Evolutionary conservation across 2,329 filamentous ascomycete species (phyloP).

Genomic region (Alternaria sp.): DNA sequence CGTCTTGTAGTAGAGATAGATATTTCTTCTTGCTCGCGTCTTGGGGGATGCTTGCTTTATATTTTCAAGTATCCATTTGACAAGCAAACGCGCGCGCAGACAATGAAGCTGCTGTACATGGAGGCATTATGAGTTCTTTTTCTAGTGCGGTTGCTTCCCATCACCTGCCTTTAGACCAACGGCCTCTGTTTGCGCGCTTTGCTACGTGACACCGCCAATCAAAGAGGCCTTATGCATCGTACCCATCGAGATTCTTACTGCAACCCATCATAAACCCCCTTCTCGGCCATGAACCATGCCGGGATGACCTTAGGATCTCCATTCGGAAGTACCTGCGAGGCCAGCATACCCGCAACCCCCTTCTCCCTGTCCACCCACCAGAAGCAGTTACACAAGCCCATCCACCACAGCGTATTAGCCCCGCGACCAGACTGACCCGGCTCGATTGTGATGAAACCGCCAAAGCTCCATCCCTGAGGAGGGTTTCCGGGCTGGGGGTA

Average conservation of each 20-base stretch:
- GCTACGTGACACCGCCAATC: not conserved
- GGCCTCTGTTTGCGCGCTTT: not conserved
- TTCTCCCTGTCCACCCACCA: conserved; percentile 70
- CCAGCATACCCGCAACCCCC: conserved; percentile 54
- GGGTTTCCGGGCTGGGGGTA: conserved; percentile 56
- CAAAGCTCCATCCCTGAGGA: conserved; percentile 70
- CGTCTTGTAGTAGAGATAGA: not conserved
- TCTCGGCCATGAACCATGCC: conserved; percentile 45
- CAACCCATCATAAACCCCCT: conserved; percentile 47
- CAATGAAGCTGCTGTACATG: not conserved
- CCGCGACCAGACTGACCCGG: conserved; percentile 61
- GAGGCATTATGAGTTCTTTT: not conserved
- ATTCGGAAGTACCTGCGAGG: conserved; percentile 40
- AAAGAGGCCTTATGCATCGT: not conserved
- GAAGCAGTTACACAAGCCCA: conserved; percentile 65
- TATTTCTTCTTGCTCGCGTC: not conserved
- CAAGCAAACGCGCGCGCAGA: not conserved
- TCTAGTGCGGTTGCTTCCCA: not conserved
- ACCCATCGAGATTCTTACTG: not conserved
- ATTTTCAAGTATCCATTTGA: not conserved
- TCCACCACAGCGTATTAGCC: conserved; percentile 61
- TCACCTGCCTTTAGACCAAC: not conserved
- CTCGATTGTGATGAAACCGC: conserved; percentile 60
- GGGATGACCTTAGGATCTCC: conserved; percentile 42
- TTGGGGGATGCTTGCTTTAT: not conserved